Base-by-base conservation (phyloP, 2,329 filamentous ascomycete genomes). In the Zasmidium citrigriseum region DNA sequence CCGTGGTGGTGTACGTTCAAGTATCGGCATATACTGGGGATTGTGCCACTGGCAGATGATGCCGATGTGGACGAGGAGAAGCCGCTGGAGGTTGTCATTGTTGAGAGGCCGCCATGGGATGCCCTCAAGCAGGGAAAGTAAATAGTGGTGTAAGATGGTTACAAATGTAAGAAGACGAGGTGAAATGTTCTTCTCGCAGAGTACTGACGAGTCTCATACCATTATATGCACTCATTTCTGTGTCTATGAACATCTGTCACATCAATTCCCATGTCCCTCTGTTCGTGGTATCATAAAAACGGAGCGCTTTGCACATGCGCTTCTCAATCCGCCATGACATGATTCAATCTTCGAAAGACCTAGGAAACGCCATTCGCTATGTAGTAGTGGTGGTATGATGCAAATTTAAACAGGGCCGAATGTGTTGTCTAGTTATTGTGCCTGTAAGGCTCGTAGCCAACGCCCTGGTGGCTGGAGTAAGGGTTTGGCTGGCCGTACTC, bases 1-100 rank as follows among this genome's bases (percentile, higher is more conserved):
- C 67, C 66, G 5, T 84, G 80, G 77, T 98, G 92, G 91, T 86
- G 88, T 72, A 96, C 93, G 4, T 92, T 89, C 81, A 96, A 96
- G 75, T 99, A 98, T 76, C 84, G 93, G 58, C 90, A 93, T n/a
- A 92, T 99, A 67, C 80, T 99, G 61, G 95, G 93, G 4, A 82
- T 89, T 46, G 81, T 86, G 20, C 81, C 84, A 18, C 75, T 89
- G 27, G 79, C 77, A 21, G 67, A 70, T 44, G 46, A 74, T 82
- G 62, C 65, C 55, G 55, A 67, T 20, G 61, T 66, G 44, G 69
- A 68, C 24, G 68, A 64, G 18, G 67, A 67, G 25, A 68, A 74
- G 66, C 74, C 78, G 11, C 76, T 89, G 3, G 95, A 99, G 76
- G 89, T 97, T 48, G 93, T 91, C 1, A 79, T 98, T 52, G 86